These are phyloP conservation scores for Sugiyamaella chiloensis DNA, from an alignment of 805 yeast species.

Conservation along the genomic window DNA sequence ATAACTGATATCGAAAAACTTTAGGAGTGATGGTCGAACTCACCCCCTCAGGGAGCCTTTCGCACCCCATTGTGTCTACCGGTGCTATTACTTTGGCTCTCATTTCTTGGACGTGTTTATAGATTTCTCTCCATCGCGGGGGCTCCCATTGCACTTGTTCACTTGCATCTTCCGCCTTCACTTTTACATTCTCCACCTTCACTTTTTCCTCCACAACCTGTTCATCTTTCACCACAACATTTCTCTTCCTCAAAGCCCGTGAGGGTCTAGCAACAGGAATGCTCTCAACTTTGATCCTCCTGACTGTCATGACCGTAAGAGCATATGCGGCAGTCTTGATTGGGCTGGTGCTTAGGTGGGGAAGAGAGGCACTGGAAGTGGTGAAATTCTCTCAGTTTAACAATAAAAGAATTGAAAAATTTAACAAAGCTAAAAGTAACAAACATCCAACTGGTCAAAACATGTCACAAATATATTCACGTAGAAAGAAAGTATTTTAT, in stretches of 20 bases:
- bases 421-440: no score
- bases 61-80: conserved; percentile 88
- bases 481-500: neutral
- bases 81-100: conserved; percentile 68
- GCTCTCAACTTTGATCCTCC: no score
- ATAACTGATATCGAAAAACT: conserved; percentile 63
- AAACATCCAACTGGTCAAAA: no score
- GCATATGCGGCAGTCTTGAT: no score
- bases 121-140: conserved; percentile 28
- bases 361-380: no score
- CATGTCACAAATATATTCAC: neutral
- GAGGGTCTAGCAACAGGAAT: no score
- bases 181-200: neutral
- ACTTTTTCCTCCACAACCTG: neutral
- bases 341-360: no score
- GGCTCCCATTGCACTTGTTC: conserved; percentile 20
- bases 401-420: no score
- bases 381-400: no score
- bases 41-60: conserved; percentile 46
- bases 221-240: neutral
- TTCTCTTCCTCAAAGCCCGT: no score
- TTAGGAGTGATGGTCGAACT: conserved; percentile 29
- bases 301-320: neutral
- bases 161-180: neutral
- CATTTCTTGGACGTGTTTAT: conserved; percentile 52